Conservation (phyloP, 2,329 filamentous ascomycete genomes). For the Zelopaecilomyces penicillatus region DNA sequence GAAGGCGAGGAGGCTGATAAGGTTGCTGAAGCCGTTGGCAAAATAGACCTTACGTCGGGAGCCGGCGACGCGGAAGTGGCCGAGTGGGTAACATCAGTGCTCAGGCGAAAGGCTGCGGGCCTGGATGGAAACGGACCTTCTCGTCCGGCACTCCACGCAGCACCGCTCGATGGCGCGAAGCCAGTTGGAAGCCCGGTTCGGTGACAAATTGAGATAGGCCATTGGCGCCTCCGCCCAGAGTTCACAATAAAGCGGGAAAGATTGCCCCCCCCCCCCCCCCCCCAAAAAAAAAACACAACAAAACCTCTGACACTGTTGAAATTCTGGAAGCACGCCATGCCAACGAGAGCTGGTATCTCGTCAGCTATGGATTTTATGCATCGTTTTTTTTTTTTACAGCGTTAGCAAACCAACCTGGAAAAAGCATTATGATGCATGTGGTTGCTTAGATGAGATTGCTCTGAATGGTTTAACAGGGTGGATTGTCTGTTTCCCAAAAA, state of each 20-base stretch:
- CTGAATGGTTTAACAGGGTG: too few relatives aligned
- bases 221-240: too few relatives aligned
- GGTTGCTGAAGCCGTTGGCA: slow-evolving; percentile 35
- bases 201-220: too few relatives aligned
- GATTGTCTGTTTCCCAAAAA: too few relatives aligned
- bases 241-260: too few relatives aligned
- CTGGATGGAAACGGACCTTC: slow-evolving; percentile 36
- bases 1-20: slow-evolving; percentile 44
- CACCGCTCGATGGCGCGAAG: slow-evolving; percentile 68
- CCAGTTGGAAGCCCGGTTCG: slow-evolving; percentile 36
- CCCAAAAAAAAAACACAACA: too few relatives aligned
- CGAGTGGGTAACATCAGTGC: slow-evolving; percentile 67
- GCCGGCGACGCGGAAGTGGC: slow-evolving; percentile 73
- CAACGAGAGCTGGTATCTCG: neutral
- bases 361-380: neutral
- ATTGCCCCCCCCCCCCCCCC: too few relatives aligned
- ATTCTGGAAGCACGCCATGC: neutral
- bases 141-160: slow-evolving; percentile 81
- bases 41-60: slow-evolving; percentile 30
- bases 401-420: too few relatives aligned
- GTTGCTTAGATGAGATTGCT: too few relatives aligned
- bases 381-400: too few relatives aligned
- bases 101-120: slow-evolving; percentile 51
- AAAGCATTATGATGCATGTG: too few relatives aligned
- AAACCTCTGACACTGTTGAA: too few relatives aligned